Conservation (phyloP, 73 alveolate genomes). For the Tetrahymena elliotti region DNA sequence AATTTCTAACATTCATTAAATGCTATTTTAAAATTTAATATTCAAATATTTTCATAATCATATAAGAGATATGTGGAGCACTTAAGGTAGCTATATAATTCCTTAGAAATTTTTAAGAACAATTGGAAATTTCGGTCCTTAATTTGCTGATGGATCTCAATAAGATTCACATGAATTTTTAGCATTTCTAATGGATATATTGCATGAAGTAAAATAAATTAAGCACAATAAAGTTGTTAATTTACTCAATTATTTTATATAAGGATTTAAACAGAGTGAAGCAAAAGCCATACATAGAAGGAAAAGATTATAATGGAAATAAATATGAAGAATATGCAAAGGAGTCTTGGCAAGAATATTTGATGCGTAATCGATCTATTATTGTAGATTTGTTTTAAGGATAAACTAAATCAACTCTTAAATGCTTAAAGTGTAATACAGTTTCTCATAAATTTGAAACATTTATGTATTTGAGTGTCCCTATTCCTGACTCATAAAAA, state of each 20-base stretch:
- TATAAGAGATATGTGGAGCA: conserved; percentile 2
- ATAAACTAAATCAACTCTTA: conserved; percentile 48
- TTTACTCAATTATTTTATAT: conserved; percentile 19
- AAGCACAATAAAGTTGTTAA: too few relatives aligned
- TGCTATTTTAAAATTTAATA: not conserved
- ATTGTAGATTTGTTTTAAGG: conserved; percentile 88
- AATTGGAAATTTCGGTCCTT: conserved; percentile 21
- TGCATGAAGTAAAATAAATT: conserved; percentile 90
- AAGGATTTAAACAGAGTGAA: conserved; percentile 38
- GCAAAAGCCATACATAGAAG: conserved; percentile 47
- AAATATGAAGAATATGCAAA: conserved; percentile 37
- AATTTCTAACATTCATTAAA: too few relatives aligned
- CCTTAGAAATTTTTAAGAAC: not conserved
- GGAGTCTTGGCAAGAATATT: conserved; percentile 63
- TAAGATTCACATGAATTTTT: conserved; percentile 96
- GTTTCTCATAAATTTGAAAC: conserved; percentile 68
- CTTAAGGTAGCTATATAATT: not conserved
- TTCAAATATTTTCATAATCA: not conserved
- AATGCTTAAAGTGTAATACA: conserved; percentile 53
- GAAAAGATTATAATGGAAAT: conserved; percentile 14
- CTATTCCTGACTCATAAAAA: conserved; percentile 46
- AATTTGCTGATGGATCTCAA: conserved; percentile 59
- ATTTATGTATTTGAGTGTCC: conserved; percentile 78
- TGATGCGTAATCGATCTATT: conserved; percentile 66
- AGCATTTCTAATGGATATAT: conserved; percentile 80